These are phyloP conservation scores for Suaeda aralocaspica DNA, from an alignment of 148 eudicot species.

Conservation along the genomic window DNA sequence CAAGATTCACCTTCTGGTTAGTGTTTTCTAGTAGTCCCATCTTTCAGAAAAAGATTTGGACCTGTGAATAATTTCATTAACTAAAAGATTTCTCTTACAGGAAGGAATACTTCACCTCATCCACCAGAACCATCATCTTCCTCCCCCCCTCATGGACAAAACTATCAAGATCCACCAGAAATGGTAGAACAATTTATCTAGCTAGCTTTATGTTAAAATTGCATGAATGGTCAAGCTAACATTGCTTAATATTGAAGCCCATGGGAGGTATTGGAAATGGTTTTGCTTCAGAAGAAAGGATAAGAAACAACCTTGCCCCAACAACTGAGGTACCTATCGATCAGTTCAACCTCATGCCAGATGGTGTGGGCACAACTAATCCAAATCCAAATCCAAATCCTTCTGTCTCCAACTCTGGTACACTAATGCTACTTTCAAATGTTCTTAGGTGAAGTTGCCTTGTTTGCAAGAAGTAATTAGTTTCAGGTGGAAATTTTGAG, in stretches of 20 bases:
- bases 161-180: conserved; percentile 39
- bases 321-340: conserved; percentile 31
- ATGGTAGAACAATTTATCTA: conserved; percentile 37
- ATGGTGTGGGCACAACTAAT: conserved; percentile 29
- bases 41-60: conserved; percentile 4
- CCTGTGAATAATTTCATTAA: not conserved
- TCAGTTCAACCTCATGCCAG: conserved; percentile 32
- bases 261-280: conserved; percentile 45
- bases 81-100: conserved; percentile 46
- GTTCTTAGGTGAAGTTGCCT: not conserved
- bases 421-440: not conserved
- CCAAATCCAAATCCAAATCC: conserved; percentile 40
- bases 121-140: conserved; percentile 63
- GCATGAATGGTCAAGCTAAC: conserved; percentile 8
- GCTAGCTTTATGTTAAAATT: conserved; percentile 5
- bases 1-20: conserved; percentile 71
- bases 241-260: conserved; percentile 35
- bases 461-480: not conserved
- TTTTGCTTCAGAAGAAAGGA: conserved; percentile 45
- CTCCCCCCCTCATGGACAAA: conserved; percentile 37
- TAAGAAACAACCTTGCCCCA: conserved; percentile 23
- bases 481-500: conserved; percentile 9
- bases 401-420: conserved; percentile 58
- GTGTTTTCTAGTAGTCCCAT: conserved; percentile 21
- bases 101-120: conserved; percentile 38